Evolutionary conservation across 225 moss, liverwort and hornwort genomes (phyloP), one percentile per base, ranked within the genome.

Genomic region (Neckera pumila): DNA sequence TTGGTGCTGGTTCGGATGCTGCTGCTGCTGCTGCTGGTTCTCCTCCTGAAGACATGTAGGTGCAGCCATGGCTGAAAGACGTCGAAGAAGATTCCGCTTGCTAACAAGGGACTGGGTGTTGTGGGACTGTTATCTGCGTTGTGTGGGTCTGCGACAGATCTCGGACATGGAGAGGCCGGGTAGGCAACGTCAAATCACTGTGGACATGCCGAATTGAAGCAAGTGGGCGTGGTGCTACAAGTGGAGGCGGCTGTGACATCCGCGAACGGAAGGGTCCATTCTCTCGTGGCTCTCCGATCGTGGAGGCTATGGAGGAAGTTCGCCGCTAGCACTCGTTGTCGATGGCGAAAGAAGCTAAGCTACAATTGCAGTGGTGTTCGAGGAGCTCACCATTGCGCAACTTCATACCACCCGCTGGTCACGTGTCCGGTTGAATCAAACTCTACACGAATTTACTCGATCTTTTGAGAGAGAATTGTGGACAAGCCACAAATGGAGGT

Each of bases 101-200:
- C 54, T 45, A 82, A 86, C 31, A 56, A 45, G 54, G 76, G 47
- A 61, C 76, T 79, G 36, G 84, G 81, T 28, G 83, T 59, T 85
- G 90, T 89, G 92, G 89, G 89, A 89, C 89, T 90, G 84, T 38
- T 92, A 85, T 82, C 84, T 89, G 80, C 61, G 88, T 40, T 84
- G 75, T 34, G 58, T 54, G 81, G 80, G 76, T 76, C 76, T 80
- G 49, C 65, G 80, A 82, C 72, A 82, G 83, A 89, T 66, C 85
- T 89, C 79, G 87, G 82, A 85, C 92, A 92, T 92, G 89, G 88
- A 88, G 88, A 47, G 65, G n/a, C 19, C 56, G 85, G 33, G 45
- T 38, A 51, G 49, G 56, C 38, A 70, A 85, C 65, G 84, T 89
- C 70, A 89, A 84, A 88, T 62, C 87, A 26, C 81, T 17, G 59